Percentiles rank a stretch among this genome's conserved stretches.
These are phyloP conservation scores for Citrus maxima DNA, from an alignment of 345 rosid genomes.

Conservation along the genomic window DNA sequence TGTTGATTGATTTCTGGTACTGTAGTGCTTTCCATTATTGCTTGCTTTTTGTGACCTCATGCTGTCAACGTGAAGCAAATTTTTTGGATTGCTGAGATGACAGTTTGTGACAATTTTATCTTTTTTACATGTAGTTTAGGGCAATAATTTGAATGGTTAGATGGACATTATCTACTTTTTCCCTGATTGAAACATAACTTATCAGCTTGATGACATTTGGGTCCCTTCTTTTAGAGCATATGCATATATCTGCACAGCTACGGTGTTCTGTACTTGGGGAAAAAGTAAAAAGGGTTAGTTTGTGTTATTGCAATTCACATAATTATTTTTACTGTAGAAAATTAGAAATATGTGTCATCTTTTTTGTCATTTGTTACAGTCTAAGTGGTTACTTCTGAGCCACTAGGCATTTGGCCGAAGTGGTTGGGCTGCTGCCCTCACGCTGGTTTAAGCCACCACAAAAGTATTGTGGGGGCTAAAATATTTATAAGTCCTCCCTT, in stretches of 20 bases:
- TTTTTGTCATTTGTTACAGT: neutral
- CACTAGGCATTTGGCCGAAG: too few relatives aligned
- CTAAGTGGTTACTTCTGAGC: neutral
- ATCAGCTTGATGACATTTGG: conserved; percentile 3
- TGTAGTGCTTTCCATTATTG: conserved; percentile 25
- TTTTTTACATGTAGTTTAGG: conserved; percentile 7
- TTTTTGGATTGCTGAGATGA: conserved; percentile 16
- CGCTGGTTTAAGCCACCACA: too few relatives aligned
- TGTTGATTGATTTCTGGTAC: conserved; percentile 18
- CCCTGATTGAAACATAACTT: conserved; percentile 1
- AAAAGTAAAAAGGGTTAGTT: conserved; percentile 11
- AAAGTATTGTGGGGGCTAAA: too few relatives aligned
- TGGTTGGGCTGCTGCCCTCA: too few relatives aligned
- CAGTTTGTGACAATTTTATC: conserved; percentile 9
- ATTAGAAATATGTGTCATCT: neutral
- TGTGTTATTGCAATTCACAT: neutral
- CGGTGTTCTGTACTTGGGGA: conserved; percentile 15
- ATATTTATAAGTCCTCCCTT: too few relatives aligned
- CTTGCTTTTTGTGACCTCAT: conserved; percentile 20
- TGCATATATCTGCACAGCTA: conserved; percentile 22
- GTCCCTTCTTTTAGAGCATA: conserved; percentile 8
- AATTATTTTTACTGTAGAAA: neutral
- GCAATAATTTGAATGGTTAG: conserved; percentile 16
- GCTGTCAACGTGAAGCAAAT: conserved; percentile 19
- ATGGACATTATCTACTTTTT: neutral